Conservation (phyloP, 345 rosid genomes). For the Melaleuca quinquenervia region DNA sequence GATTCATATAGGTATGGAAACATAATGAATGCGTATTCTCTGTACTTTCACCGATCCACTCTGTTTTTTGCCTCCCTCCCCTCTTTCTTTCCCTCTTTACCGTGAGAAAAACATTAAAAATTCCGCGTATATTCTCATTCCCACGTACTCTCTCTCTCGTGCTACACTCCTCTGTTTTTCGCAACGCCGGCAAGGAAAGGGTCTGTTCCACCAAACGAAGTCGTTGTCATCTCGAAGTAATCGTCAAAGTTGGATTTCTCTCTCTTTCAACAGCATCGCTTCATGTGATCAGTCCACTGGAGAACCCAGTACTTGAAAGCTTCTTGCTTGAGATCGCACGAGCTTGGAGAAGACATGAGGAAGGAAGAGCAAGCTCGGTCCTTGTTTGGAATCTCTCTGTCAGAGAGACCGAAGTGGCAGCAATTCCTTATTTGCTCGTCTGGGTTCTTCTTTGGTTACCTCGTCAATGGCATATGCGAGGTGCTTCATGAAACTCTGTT, state of each 20-base stretch:
- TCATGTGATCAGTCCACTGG: not conserved
- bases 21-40: too few relatives aligned
- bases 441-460: constrained; percentile 94
- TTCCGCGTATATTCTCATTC: not conserved
- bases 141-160: not conserved
- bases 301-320: not conserved
- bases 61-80: too few relatives aligned
- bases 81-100: too few relatives aligned
- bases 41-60: too few relatives aligned
- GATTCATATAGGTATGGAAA: too few relatives aligned
- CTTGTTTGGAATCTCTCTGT: constrained; percentile 61
- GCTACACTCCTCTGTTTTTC: not conserved
- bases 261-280: not conserved
- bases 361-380: constrained; percentile 47
- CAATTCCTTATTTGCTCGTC: constrained; percentile 86
- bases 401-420: constrained; percentile 63
- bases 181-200: not conserved
- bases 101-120: not conserved
- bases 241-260: not conserved
- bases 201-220: not conserved
- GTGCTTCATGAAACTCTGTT: constrained; percentile 12
- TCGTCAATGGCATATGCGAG: constrained; percentile 94
- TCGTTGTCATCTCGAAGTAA: not conserved
- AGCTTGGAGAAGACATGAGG: constrained; percentile 28
- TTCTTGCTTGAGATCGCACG: not conserved